phyloP scores from a whole-genome alignment of 805 yeast species.

The Candida suzukii region DNA sequence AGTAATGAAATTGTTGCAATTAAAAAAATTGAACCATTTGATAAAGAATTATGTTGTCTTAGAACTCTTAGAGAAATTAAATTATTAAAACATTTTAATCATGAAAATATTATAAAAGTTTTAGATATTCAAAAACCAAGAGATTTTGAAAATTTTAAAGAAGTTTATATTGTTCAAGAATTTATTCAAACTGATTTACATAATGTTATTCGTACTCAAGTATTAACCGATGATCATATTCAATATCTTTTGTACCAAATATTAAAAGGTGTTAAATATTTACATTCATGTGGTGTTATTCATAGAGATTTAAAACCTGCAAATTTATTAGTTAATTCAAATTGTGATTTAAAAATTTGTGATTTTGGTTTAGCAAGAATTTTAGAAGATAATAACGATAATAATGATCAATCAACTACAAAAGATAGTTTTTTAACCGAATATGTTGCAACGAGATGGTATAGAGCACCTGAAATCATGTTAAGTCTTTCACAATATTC shows the following conservation, averaged over 20 bases:
- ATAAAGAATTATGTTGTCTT: slow-evolving; percentile 55
- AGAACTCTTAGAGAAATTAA: slow-evolving; percentile 68
- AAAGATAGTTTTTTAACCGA: slow-evolving; percentile 50
- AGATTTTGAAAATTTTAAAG: slow-evolving; percentile 52
- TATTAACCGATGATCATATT: slow-evolving; percentile 57
- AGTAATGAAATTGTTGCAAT: slow-evolving; percentile 61
- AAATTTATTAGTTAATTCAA: slow-evolving; percentile 56
- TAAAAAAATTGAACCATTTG: slow-evolving; percentile 69
- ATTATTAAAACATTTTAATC: slow-evolving; percentile 57
- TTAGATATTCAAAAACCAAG: slow-evolving; percentile 61
- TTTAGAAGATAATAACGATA: slow-evolving; percentile 38
- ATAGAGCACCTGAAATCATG: slow-evolving; percentile 82
- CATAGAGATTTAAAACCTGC: slow-evolving; percentile 78
- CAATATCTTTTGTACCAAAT: slow-evolving; percentile 68
- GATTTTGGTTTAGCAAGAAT: slow-evolving; percentile 72
- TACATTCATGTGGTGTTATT: slow-evolving; percentile 67
- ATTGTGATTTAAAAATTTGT: slow-evolving; percentile 71
- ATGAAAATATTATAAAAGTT: slow-evolving; percentile 65
- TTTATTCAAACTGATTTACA: slow-evolving; percentile 72
- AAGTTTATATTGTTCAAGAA: slow-evolving; percentile 72
- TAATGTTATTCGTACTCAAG: slow-evolving; percentile 49
- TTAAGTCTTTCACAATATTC: slow-evolving; percentile 64
- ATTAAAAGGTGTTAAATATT: slow-evolving; percentile 59
- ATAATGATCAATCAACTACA: slow-evolving; percentile 20
- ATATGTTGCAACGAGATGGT: slow-evolving; percentile 83